A percentile compares a stretch with the other conserved stretches of the same genome.
Conservation (phyloP, 306 rosid genomes). For the Hylodesmum podocarpum region DNA sequence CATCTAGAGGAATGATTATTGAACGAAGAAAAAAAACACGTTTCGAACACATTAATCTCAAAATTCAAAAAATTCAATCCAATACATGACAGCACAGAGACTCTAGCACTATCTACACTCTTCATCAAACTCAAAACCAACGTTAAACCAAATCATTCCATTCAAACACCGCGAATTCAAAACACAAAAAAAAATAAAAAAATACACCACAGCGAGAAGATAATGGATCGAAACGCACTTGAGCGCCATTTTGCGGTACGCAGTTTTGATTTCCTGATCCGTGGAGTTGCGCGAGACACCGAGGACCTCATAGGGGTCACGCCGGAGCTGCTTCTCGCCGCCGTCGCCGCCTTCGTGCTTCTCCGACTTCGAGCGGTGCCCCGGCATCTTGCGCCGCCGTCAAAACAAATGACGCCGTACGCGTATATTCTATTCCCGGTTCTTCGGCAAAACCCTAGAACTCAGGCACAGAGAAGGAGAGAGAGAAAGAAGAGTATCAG, state of each 20-base stretch:
- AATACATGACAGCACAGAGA: background rate
- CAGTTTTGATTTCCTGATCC: constrained; percentile 95
- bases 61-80: constrained; percentile 14
- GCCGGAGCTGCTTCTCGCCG: constrained; percentile 67
- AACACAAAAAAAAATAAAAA: background rate
- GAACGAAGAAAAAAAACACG: background rate
- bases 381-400: constrained; percentile 62
- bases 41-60: background rate
- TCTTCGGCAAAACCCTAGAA: constrained; percentile 53
- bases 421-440: too few species aligned
- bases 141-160: background rate
- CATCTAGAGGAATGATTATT: background rate
- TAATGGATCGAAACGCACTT: constrained; percentile 60
- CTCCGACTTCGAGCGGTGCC: constrained; percentile 76
- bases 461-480: background rate
- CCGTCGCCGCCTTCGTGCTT: constrained; percentile 64
- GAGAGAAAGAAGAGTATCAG: background rate
- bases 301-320: constrained; percentile 97
- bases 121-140: background rate
- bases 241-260: constrained; percentile 94
- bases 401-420: constrained; percentile 22
- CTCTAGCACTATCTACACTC: background rate
- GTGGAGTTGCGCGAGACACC: constrained; percentile 78
- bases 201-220: background rate
- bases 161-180: background rate